Evolutionary conservation across 352 stramenopile species (phyloP), one percentile per base, ranked within the genome.

Genomic region (Globisporangium lucens): DNA sequence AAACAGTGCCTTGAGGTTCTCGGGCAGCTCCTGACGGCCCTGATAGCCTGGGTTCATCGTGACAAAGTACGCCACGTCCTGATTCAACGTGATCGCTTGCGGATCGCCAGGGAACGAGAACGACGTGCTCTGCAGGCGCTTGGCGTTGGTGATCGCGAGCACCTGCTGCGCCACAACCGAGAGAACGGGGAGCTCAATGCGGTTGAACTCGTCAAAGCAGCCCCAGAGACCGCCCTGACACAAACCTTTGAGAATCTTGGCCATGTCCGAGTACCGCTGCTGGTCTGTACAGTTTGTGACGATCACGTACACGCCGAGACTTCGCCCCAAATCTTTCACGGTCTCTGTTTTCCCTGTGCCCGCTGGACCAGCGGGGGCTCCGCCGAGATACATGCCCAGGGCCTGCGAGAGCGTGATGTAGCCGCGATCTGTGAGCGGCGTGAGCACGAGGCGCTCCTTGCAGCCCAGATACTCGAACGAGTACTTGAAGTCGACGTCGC

Each of bases 41-140:
- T 95, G 90, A 73, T 98, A 98, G 0, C 89, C 91, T 20, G 94
- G 94, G 78, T 98, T 98, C 94, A 98, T 98, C 33, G 94, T 98
- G 68, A 98, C 96, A 63, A 98, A 94, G 74, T 91, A 94, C 24
- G 82, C 80, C 2, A 81, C 82, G 46, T 92, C 83, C 1, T 73
- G 70, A 35, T 90, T 80, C 0, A 94, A 70, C 3, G 72, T 61
- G 33, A 94, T 92, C 3, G 78, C 64, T 20, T 83, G 67, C 4
- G 83, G 75, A 36, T 92, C 85, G 4, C 85, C 83, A 8, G 85
- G 85, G 61, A 94, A 94, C 1, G 75, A 75, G 33, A 94, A 92
- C 35, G 71, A 80, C 22, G 73, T 47, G 12, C 75, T 74, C 24
- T 84, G 71, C 0, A 89, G 27, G 0, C 83, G 79, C 58, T 92